Evolutionary conservation across 1,139 yeast species (phyloP), one percentile per base, ranked within the genome.

Genomic region (Debaryomyces udenii): DNA sequence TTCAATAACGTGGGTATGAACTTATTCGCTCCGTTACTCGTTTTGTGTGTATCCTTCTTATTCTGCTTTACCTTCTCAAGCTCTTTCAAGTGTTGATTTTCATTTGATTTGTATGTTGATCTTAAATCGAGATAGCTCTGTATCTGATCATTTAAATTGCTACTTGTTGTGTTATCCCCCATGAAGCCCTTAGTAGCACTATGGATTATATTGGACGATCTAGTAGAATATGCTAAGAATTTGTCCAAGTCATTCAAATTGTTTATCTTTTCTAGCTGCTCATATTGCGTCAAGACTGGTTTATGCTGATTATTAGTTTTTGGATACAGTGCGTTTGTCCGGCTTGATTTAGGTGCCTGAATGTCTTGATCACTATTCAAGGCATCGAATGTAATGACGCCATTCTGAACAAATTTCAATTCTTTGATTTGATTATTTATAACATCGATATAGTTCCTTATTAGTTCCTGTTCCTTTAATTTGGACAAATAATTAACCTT

Each of bases 311-410:
- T 13, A 37, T 32, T n/a, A 29, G 38, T n/a, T 16, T 14, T 26
- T 11, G 29, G n/a, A 9, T 5, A 11, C 23, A 23, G 24, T 3
- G 15, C 15, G 17, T 28, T 39, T 36, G 48, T 44, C 23, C 42
- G 32, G 13, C 22, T 27, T 14, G 11, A 32, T 30, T 9, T 15
- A 6, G 13, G 35, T 4, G 30, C 26, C 24, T 27, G 17, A n/a
- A 11, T 10, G 13, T 17, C 37, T n/a, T 34, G 26, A 9, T 50
- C 43, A n/a, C 47, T 55, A 43, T 60, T 66, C 37, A 73, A 57
- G 1, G 77, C 76, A 52, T 72, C 77, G 43, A 68, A 62, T 1
- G 77, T 68, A 39, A 73, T 71, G 30, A 70, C 75, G 4, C 78
- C 78, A 49, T 66, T 72, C 48, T 71, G 75, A 4, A 72, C 76